Conservation (phyloP, 164 flowering plant genomes). For the Aristolochia contorta region DNA sequence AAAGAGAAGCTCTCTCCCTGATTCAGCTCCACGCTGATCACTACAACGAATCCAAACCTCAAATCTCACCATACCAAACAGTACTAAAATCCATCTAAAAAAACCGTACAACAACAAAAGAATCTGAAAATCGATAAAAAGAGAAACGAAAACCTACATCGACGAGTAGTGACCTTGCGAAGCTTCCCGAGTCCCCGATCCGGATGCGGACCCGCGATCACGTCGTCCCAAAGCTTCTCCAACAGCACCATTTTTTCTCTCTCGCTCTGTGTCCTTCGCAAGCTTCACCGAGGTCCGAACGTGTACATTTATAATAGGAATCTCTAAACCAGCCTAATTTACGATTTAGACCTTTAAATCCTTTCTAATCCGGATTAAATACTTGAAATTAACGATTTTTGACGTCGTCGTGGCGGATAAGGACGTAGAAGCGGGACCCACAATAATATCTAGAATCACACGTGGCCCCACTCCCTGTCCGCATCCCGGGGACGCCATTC, state of each 20-base stretch:
- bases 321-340: not conserved
- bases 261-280: not conserved
- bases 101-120: not conserved
- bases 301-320: too few relatives aligned
- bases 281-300: not conserved
- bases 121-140: too few relatives aligned
- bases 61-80: not conserved
- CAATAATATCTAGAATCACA: not conserved
- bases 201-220: constrained; percentile 79
- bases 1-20: constrained; percentile 5
- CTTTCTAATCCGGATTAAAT: not conserved
- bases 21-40: constrained; percentile 1
- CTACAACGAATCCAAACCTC: not conserved
- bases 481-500: too few relatives aligned
- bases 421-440: constrained; percentile 1
- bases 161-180: constrained; percentile 38
- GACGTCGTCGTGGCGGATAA: not conserved
- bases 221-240: constrained; percentile 92
- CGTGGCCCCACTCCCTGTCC: not conserved
- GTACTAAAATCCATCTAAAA: not conserved
- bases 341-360: not conserved
- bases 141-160: not conserved
- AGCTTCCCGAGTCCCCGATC: constrained; percentile 72
- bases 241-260: constrained; percentile 44
- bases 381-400: not conserved